Evolutionary conservation across 2,329 filamentous ascomycete species (phyloP).

Genomic region (Botryosphaeria dothidea): DNA sequence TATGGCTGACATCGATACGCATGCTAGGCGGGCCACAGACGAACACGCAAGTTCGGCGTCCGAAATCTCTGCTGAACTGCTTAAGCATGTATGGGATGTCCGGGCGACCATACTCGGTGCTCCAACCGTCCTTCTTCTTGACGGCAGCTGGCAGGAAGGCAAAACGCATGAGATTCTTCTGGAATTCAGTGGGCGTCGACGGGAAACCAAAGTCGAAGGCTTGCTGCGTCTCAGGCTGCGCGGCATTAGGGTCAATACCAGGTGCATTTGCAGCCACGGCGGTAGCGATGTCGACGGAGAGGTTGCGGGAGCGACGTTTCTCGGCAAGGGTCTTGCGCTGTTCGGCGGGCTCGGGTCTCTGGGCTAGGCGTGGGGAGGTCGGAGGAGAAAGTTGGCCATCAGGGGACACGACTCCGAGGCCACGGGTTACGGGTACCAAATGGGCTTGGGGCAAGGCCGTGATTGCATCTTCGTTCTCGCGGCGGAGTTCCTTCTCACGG

Average conservation of each 20-base stretch:
- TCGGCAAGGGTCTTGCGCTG: slow-evolving; percentile 31
- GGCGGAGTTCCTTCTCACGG: slow-evolving; percentile 75
- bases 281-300: slow-evolving; percentile 45
- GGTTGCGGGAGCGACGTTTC: slow-evolving; percentile 43
- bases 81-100: slow-evolving; percentile 84
- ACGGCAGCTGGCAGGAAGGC: slow-evolving; percentile 67
- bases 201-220: slow-evolving; percentile 68
- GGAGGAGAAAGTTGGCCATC: slow-evolving; percentile 22
- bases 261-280: slow-evolving; percentile 35
- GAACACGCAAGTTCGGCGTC: slow-evolving; percentile 81
- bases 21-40: slow-evolving; percentile 88
- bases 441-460: slow-evolving; percentile 71
- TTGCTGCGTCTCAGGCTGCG: slow-evolving; percentile 24
- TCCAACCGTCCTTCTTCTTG: slow-evolving; percentile 72
- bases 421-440: slow-evolving; percentile 27
- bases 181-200: slow-evolving; percentile 80
- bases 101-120: slow-evolving; percentile 87
- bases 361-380: slow-evolving; percentile 31
- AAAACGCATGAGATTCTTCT: slow-evolving; percentile 87
- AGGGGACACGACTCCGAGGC: not conserved
- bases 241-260: slow-evolving; percentile 44
- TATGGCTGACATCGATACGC: slow-evolving; percentile 83
- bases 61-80: slow-evolving; percentile 79
- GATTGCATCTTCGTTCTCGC: slow-evolving; percentile 81
- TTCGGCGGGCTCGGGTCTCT: not conserved